A percentile compares a stretch with the other conserved stretches of the same genome.
These are phyloP conservation scores for Sporobolomyces phaffii DNA, from an alignment of 768 basidiomycete species.

Conservation along the genomic window DNA sequence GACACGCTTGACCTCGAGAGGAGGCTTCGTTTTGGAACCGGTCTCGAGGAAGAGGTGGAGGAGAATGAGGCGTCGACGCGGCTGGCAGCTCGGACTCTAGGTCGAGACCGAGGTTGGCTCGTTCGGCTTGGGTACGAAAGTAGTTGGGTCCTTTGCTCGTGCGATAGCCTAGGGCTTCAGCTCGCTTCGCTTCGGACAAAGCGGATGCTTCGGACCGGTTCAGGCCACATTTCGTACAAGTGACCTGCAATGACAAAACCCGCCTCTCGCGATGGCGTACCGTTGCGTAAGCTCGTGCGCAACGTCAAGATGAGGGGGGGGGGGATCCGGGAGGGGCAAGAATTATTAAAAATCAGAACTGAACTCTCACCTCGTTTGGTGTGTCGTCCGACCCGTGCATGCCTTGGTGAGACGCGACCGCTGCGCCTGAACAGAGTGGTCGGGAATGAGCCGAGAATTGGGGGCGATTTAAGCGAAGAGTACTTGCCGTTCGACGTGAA, in stretches of 20 bases:
- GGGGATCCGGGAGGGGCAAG: too few relatives aligned
- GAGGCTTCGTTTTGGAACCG: too few relatives aligned
- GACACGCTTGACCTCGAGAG: too few relatives aligned
- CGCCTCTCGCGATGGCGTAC: too few relatives aligned
- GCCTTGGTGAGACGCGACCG: too few relatives aligned
- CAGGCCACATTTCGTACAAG: background rate
- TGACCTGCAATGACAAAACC: background rate
- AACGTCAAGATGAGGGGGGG: too few relatives aligned
- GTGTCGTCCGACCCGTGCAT: background rate
- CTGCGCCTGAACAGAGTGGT: background rate
- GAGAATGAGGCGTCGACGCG: too few relatives aligned
- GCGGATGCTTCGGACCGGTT: background rate
- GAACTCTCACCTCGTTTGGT: constrained; percentile 1
- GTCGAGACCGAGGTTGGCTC: background rate
- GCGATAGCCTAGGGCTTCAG: background rate
- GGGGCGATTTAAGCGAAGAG: too few relatives aligned
- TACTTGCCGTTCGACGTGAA: background rate
- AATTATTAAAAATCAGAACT: too few relatives aligned
- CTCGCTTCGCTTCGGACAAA: background rate
- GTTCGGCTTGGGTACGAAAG: background rate
- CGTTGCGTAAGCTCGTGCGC: too few relatives aligned
- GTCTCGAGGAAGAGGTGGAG: too few relatives aligned
- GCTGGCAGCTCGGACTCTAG: too few relatives aligned
- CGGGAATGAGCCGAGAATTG: background rate
- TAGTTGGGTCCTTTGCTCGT: constrained; percentile 2